Evolutionary conservation across 2,329 filamentous ascomycete species (phyloP), one percentile per base, ranked within the genome.

Genomic region (Fusarium secorum): DNA sequence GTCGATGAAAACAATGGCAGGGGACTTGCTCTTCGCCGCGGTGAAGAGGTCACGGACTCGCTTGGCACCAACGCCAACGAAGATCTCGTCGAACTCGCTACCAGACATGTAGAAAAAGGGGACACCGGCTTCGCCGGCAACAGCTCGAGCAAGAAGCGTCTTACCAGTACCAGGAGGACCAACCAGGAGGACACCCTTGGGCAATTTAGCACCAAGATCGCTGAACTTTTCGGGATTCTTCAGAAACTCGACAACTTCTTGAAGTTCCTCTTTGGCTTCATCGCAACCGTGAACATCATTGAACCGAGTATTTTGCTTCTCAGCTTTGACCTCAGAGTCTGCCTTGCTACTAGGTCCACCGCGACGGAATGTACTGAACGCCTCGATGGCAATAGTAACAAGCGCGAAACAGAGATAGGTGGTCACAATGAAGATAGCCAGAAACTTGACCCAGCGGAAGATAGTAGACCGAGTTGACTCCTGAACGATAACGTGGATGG

Each of bases 91-190:
- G 78, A 99, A 99, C 80, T 99, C 96, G 64, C 94, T 97, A 54
- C 96, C 96, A 78, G 96, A 99, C 95, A 99, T 98, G 87, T 98
- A 99, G 87, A 98, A 99, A 87, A 99, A 99, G 3, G 96, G 96
- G 22, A 99, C 96, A 60, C 95, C 96, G 58, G 96, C 95, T 84
- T 99, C 96, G 56, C 96, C 96, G 51, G 96, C 96, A 66, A 99
- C 96, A 60, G 96, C 97, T 77, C 96, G 91, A 70, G 96, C 96
- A 67, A 99, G 88, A 42, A 99, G 88, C 17, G 96, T 99, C 84
- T 99, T 99, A 83, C 96, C 96, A 67, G 96, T 99, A 84, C 96
- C 96, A 56, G 96, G 96, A 78, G 96, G 96, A 1, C 96, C 96
- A 77, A 97, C 94, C 28, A 99, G 88, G 54, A 99, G 87, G 64